A percentile compares a stretch with the other conserved stretches of the same genome.
Evolutionary conservation across 108 stramenopile species (phyloP).

Genomic region (Nannochloropsis salina): DNA sequence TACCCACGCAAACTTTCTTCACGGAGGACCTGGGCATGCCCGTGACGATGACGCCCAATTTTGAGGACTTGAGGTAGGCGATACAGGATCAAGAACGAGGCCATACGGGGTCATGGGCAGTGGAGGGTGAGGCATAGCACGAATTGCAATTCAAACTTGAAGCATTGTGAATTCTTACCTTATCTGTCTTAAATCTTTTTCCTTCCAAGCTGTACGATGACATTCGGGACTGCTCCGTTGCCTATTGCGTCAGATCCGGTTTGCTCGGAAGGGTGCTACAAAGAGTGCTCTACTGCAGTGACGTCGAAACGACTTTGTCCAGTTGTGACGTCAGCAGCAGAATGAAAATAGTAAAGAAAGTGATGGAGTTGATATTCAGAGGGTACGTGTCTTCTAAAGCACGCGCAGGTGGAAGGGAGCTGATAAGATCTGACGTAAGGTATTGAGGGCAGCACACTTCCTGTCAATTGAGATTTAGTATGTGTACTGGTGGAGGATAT

Average conservation of each 20-base stretch:
- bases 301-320: background rate
- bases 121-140: too few species aligned
- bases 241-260: background rate
- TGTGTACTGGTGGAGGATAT: too few species aligned
- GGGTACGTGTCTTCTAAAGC: too few species aligned
- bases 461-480: too few species aligned
- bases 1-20: constrained; percentile 51
- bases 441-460: too few species aligned
- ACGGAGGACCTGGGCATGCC: constrained; percentile 45
- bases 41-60: constrained; percentile 33
- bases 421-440: too few species aligned
- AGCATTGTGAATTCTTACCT: too few species aligned
- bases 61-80: constrained; percentile 34
- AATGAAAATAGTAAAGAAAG: too few species aligned
- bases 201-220: background rate
- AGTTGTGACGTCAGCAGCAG: background rate
- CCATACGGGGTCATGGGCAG: too few species aligned
- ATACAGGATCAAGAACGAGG: background rate
- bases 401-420: too few species aligned
- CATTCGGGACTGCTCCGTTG: background rate
- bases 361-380: too few species aligned
- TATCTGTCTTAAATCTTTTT: background rate
- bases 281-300: background rate
- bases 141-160: too few species aligned
- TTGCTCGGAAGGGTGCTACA: constrained; percentile 9